These are phyloP conservation scores for Fusarium cicatricum DNA, from an alignment of 2,329 filamentous ascomycete species.

Conservation along the genomic window DNA sequence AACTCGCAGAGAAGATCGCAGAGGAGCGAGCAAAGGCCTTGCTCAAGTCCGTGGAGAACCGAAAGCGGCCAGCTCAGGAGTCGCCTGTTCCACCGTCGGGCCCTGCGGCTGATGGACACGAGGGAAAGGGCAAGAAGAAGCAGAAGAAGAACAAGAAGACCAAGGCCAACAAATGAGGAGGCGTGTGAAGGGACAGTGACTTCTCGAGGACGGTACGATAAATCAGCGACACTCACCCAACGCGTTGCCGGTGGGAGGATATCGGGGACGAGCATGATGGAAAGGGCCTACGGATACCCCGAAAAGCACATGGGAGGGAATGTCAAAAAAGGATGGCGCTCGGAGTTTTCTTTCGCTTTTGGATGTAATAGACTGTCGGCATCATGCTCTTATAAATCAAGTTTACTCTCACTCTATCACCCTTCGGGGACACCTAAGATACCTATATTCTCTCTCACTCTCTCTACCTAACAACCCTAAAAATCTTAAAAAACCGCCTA, in stretches of 20 bases:
- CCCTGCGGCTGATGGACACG: conserved; percentile 26
- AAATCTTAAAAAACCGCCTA: no score
- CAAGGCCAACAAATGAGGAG: conserved; percentile 41
- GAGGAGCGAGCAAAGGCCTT: conserved; percentile 63
- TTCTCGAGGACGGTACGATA: no score
- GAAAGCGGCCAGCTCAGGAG: conserved; percentile 53
- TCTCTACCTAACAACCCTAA: no score
- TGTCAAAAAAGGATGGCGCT: no score
- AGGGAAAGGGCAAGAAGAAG: conserved; percentile 43
- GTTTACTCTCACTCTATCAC: no score
- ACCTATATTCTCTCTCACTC: no score
- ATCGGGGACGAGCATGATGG: neutral
- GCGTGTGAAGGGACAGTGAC: neutral
- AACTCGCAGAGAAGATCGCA: conserved; percentile 64
- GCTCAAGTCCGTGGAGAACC: conserved; percentile 55
- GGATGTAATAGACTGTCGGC: no score
- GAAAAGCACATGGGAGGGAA: no score
- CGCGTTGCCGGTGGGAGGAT: neutral
- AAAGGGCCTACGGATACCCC: no score
- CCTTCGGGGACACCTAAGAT: no score
- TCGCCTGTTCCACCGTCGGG: conserved; percentile 37
- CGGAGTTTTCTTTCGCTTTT: no score
- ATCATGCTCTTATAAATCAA: no score
- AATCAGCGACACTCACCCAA: neutral
- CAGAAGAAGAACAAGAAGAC: conserved; percentile 47